Percentiles rank a stretch among this genome's conserved stretches.
Evolutionary conservation across 176 grass and related monocot species (phyloP).

Genomic region (Phyllostachys edulis): DNA sequence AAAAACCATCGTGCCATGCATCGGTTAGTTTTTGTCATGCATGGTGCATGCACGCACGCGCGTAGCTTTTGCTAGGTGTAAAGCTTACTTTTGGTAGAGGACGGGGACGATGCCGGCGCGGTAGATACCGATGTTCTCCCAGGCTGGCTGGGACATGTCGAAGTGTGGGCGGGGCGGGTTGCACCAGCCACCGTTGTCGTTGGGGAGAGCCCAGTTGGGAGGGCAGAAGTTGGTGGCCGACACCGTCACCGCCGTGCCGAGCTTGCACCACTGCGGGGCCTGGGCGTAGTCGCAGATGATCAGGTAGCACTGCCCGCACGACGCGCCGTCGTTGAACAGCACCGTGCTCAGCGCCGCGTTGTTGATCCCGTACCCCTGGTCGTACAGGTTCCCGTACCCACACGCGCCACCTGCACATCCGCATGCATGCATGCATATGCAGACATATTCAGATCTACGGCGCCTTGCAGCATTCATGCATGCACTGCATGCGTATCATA

Average conservation of each 20-base stretch:
- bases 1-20: too few species aligned
- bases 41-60: not conserved
- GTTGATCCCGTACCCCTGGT: conserved; percentile 39
- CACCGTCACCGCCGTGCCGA: conserved; percentile 24
- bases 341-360: conserved; percentile 69
- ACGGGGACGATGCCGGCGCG: conserved; percentile 44
- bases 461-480: too few species aligned
- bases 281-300: conserved; percentile 28
- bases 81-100: conserved; percentile 38
- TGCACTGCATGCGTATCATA: too few species aligned
- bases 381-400: conserved; percentile 57
- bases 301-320: conserved; percentile 60
- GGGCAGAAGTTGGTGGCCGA: conserved; percentile 53
- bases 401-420: conserved; percentile 44
- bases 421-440: too few species aligned
- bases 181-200: conserved; percentile 50
- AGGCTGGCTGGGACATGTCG: conserved; percentile 56
- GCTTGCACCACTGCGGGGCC: not conserved
- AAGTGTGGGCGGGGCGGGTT: conserved; percentile 40
- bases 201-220: conserved; percentile 37
- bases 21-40: too few species aligned
- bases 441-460: too few species aligned
- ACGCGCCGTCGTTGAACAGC: conserved; percentile 68
- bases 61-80: not conserved
- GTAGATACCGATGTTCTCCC: conserved; percentile 35